Evolutionary conservation across 768 basidiomycete species (phyloP).

Genomic region (Mrakia gelida): DNA sequence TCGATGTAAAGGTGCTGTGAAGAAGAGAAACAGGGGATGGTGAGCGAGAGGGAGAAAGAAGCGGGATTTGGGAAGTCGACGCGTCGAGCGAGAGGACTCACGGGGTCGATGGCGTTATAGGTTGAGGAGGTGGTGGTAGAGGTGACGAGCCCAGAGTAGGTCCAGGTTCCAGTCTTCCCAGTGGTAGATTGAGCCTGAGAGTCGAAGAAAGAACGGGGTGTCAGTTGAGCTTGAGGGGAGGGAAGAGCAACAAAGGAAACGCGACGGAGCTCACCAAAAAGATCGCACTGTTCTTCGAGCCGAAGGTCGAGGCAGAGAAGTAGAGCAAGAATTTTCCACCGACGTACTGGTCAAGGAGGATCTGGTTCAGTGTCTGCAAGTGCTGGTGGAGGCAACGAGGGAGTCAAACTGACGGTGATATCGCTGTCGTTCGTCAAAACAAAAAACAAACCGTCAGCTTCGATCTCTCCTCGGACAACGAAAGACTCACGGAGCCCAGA

Average conservation of each 20-base stretch:
- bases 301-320: slow-evolving; percentile 57
- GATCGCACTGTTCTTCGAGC: slow-evolving; percentile 55
- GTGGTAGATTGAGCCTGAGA: not conserved
- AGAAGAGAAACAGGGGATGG: slow-evolving; percentile 35
- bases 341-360: slow-evolving; percentile 27
- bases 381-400: slow-evolving; percentile 5
- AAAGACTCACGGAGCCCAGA: slow-evolving; percentile 13
- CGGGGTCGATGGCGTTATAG: slow-evolving; percentile 7
- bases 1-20: slow-evolving; percentile 36
- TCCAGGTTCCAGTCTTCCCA: not conserved
- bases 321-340: slow-evolving; percentile 46
- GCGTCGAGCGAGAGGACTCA: not conserved
- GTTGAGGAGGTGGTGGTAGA: not conserved
- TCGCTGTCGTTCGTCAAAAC: not conserved
- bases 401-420: slow-evolving; percentile 33
- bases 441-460: not conserved
- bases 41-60: not conserved
- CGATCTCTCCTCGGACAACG: not conserved
- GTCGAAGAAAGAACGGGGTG: not conserved
- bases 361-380: slow-evolving; percentile 24
- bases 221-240: not conserved
- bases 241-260: not conserved
- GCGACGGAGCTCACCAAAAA: slow-evolving; percentile 47
- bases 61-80: too few species aligned
- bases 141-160: not conserved